A percentile compares a stretch with the other conserved stretches of the same genome.
These are phyloP conservation scores for Pholiota microspora DNA, from an alignment of 768 basidiomycete species.

Conservation along the genomic window DNA sequence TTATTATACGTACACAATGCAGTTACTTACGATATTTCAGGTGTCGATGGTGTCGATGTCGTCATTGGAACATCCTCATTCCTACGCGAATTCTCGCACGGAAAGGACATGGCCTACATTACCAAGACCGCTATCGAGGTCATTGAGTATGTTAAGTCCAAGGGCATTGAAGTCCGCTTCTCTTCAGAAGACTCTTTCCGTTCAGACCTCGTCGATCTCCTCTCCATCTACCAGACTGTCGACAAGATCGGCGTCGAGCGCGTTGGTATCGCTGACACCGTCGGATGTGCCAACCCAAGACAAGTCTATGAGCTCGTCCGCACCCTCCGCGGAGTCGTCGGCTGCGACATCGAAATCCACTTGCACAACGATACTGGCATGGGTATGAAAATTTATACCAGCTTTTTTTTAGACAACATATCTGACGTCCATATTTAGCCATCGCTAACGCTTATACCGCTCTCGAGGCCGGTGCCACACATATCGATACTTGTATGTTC, in stretches of 20 bases:
- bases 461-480: slow-evolving; percentile 97
- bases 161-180: slow-evolving; percentile 99
- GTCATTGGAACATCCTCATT: slow-evolving; percentile 99
- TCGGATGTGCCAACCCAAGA: slow-evolving; percentile 97
- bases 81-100: slow-evolving; percentile 99
- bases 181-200: slow-evolving; percentile 99
- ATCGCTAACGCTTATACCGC: slow-evolving; percentile 99
- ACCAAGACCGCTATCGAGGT: slow-evolving; percentile 99
- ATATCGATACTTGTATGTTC: slow-evolving; percentile 90
- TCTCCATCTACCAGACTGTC: slow-evolving; percentile 98
- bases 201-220: slow-evolving; percentile 96
- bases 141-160: slow-evolving; percentile 99
- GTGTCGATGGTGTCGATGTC: slow-evolving; percentile 98
- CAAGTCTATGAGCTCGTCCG: slow-evolving; percentile 98
- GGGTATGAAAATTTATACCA: slow-evolving; percentile 47
- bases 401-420: slow-evolving; percentile 2
- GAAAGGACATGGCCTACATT: slow-evolving; percentile 99
- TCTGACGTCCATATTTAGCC: slow-evolving; percentile 36
- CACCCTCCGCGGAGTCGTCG: slow-evolving; percentile 93
- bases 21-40: slow-evolving; percentile 34
- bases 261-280: slow-evolving; percentile 98
- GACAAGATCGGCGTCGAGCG: slow-evolving; percentile 99
- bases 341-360: slow-evolving; percentile 97
- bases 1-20: neutral
- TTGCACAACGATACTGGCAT: slow-evolving; percentile 98